Percentiles rank a stretch among this genome's conserved stretches.
These are phyloP conservation scores for Tuber borchii DNA, from an alignment of 495 filamentous ascomycete genomes.

Conservation along the genomic window DNA sequence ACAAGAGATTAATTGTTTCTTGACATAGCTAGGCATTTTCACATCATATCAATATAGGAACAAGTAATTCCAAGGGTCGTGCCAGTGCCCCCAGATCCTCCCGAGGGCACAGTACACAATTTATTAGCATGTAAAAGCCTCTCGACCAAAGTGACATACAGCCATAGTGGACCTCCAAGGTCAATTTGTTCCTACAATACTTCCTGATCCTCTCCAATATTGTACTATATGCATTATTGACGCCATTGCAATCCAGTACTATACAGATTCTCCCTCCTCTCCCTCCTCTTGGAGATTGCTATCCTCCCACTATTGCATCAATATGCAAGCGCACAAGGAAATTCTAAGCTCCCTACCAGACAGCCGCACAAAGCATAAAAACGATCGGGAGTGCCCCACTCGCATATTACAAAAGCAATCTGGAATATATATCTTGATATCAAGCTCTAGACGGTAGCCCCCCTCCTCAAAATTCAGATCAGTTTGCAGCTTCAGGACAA, in stretches of 20 bases:
- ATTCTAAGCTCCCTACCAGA: neutral
- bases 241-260: neutral
- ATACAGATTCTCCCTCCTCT: too few relatives aligned
- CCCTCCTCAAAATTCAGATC: neutral
- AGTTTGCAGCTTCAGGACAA: neutral
- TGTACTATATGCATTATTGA: neutral
- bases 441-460: neutral
- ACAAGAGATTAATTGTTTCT: too few relatives aligned
- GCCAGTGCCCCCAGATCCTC: neutral
- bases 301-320: neutral
- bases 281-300: neutral
- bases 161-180: neutral
- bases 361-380: neutral
- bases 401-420: neutral
- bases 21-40: too few relatives aligned
- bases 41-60: too few relatives aligned
- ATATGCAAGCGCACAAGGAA: neutral
- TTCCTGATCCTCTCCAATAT: neutral
- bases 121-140: neutral
- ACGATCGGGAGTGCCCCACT: neutral
- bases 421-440: neutral
- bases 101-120: neutral
- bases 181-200: neutral
- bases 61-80: neutral
- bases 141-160: neutral